Conservation (phyloP, 495 filamentous ascomycete species). For the Immersiella caudata region DNA sequence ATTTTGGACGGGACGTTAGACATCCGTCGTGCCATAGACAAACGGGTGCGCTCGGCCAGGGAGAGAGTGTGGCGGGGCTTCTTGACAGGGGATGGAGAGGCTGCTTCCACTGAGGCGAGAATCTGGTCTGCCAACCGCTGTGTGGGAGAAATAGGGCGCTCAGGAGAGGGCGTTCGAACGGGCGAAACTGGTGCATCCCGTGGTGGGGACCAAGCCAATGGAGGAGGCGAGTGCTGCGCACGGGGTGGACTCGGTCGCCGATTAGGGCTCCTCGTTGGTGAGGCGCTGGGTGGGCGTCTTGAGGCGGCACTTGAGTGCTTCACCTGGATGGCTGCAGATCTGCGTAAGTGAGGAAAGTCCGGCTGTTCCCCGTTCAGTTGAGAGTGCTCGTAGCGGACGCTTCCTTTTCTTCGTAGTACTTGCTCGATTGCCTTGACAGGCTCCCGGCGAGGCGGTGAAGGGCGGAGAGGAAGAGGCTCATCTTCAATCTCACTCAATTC, state of each 20-base stretch:
- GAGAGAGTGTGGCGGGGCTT: constrained; percentile 55
- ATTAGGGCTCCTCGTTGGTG: constrained; percentile 19
- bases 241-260: constrained; percentile 18
- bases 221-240: constrained; percentile 20
- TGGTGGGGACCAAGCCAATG: constrained; percentile 4
- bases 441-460: constrained; percentile 25
- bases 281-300: background rate
- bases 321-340: constrained; percentile 28
- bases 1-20: constrained; percentile 34
- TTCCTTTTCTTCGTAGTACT: constrained; percentile 25
- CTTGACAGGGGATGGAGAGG: constrained; percentile 57
- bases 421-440: constrained; percentile 25
- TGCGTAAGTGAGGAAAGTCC: constrained; percentile 24
- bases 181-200: background rate
- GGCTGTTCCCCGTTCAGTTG: constrained; percentile 8
- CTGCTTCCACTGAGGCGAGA: constrained; percentile 55
- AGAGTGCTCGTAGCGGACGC: constrained; percentile 20
- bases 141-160: constrained; percentile 42
- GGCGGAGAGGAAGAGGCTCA: constrained; percentile 26
- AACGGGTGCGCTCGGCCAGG: constrained; percentile 55
- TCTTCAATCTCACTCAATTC: constrained; percentile 52
- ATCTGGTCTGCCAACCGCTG: constrained; percentile 58
- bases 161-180: constrained; percentile 23
- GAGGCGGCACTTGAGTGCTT: constrained; percentile 10
- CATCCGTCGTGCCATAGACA: constrained; percentile 50